Conservation (phyloP, 148 eudicot genomes). For the Rhododendron henanense region DNA sequence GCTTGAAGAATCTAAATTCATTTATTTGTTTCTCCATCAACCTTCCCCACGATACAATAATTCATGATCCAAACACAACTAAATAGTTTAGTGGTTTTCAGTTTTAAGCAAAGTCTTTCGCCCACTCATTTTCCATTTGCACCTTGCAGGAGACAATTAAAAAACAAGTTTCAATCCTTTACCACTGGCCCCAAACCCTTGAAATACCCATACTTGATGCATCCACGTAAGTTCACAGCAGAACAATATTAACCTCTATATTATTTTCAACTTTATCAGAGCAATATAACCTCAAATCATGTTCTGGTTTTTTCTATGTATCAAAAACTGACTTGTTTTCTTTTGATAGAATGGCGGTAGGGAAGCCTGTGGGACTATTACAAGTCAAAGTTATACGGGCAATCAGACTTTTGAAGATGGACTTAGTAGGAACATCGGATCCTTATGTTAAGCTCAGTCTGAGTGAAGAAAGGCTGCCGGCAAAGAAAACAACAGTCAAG, state of each 20-base stretch:
- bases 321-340: not conserved
- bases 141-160: constrained; percentile 64
- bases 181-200: constrained; percentile 84
- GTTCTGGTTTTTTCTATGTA: not conserved
- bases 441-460: constrained; percentile 84
- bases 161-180: constrained; percentile 72
- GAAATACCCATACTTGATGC: constrained; percentile 79
- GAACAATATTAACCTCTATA: not conserved
- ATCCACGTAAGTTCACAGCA: constrained; percentile 46
- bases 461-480: constrained; percentile 56
- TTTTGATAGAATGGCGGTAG: constrained; percentile 39
- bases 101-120: not conserved
- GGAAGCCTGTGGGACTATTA: constrained; percentile 85
- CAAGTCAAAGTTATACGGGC: constrained; percentile 83
- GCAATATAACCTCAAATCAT: not conserved
- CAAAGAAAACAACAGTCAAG: constrained; percentile 72
- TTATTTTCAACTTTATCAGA: not conserved
- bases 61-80: not conserved
- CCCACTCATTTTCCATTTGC: not conserved
- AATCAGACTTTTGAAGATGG: constrained; percentile 78
- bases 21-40: not conserved
- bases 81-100: not conserved
- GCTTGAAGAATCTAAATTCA: not conserved
- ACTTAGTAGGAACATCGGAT: constrained; percentile 81
- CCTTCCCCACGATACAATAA: not conserved